Evolutionary conservation across 2,329 filamentous ascomycete genomes (phyloP), one percentile per base, ranked within the genome.

Genomic region (Verticillium isaacii): DNA sequence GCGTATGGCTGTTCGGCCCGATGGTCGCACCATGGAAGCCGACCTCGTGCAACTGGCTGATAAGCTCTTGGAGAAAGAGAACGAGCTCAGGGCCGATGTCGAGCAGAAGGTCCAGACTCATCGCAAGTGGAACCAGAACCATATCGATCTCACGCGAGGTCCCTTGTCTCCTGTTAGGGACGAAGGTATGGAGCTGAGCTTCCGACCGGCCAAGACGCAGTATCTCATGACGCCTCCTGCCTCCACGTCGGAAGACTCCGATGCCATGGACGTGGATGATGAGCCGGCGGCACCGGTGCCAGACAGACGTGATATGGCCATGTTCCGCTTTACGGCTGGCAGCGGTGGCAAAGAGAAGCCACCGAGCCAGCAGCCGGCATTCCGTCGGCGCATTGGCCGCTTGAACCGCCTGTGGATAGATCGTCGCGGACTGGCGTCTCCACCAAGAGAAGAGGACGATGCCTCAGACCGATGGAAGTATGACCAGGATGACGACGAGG

Each of bases 381-480:
- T 91, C 80, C 88, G 94, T 67, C 87, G 93, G 66, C 89, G 95
- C 63, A 87, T 93, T 61, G 94, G 94, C 60, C 89, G 94, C 68
- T 83, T 93, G 65, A 92, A 93, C 65, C 88, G 94, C 45, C 75
- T 96, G 67, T 92, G 93, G 85, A 92, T 98, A 67, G 95, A 98
- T 76, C 89, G 93, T 68, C 88, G 91, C 68, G 88, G 89, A 61
- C 79, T 92, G 71, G 83, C 74, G 54, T 83, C 79, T 59, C 77
- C 79, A 63, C 78, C 75, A 71, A 79, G 76, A 73, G 75, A 82
- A 45, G 69, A 73, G 55, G 73, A 75, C 29, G 72, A 80, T 58
- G 76, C 82, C 61, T 78, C 76, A 32, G 91, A 94, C 71, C 85
- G 88, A 64, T 97, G 90, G 85, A 96, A 93, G 76, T 96, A 92